These are phyloP conservation scores for Solanum habrochaites DNA, from an alignment of 257 asterid genomes.

Conservation along the genomic window DNA sequence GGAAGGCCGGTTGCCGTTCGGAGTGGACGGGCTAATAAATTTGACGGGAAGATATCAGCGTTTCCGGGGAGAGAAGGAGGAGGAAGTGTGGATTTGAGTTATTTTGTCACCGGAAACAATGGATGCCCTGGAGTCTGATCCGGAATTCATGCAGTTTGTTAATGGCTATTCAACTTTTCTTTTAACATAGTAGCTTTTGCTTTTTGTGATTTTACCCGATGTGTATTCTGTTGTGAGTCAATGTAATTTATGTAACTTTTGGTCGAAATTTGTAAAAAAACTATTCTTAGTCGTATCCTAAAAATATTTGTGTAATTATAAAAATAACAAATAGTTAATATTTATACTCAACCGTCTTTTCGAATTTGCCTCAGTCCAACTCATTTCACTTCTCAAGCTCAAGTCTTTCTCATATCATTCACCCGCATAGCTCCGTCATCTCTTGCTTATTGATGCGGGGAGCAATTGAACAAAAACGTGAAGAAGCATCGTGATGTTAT, in stretches of 20 bases:
- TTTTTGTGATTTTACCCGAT: background rate
- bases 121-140: slow-evolving; percentile 22
- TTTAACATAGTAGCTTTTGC: background rate
- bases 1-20: slow-evolving; percentile 28
- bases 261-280: background rate
- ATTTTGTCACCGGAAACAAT: slow-evolving; percentile 35
- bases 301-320: too few species aligned
- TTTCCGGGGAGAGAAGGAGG: slow-evolving; percentile 34
- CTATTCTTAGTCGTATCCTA: too few species aligned
- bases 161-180: slow-evolving; percentile 3
- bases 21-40: slow-evolving; percentile 43
- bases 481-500: background rate
- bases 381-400: slow-evolving; percentile 12
- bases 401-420: slow-evolving; percentile 17
- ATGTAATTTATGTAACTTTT: background rate
- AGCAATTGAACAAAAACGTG: background rate
- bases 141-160: slow-evolving; percentile 41
- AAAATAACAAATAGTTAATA: background rate
- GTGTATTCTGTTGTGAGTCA: background rate
- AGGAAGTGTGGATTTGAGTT: slow-evolving; percentile 36
- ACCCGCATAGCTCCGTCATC: too few species aligned
- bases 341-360: background rate
- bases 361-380: background rate
- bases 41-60: slow-evolving; percentile 47
- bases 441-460: too few species aligned